Percentiles rank a stretch among this genome's conserved stretches.
Evolutionary conservation across 1,284 basidiomycete genomes (phyloP).

Genomic region (Naganishia liquefaciens): DNA sequence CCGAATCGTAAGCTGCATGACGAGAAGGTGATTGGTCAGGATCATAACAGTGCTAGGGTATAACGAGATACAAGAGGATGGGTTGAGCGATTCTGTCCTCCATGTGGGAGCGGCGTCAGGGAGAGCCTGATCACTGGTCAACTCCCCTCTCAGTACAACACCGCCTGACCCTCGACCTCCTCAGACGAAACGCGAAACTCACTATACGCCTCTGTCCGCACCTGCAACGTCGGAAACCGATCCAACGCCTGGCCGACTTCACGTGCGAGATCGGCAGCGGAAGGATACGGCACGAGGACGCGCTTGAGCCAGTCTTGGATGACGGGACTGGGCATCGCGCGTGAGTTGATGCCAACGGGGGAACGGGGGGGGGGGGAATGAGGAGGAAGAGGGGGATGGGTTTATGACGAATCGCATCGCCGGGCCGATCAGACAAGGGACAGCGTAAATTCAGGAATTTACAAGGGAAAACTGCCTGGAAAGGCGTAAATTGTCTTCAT

Average conservation of each 20-base stretch:
- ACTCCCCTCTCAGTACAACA: too few species aligned
- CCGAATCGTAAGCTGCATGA: slow-evolving; percentile 81
- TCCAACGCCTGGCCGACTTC: slow-evolving; percentile 70
- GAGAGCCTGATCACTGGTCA: too few species aligned
- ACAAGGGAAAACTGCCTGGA: too few species aligned
- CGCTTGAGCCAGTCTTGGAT: slow-evolving; percentile 68
- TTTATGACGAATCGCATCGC: slow-evolving; percentile 2
- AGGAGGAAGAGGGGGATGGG: neutral
- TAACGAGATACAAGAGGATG: too few species aligned
- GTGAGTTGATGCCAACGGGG: neutral
- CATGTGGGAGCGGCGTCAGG: too few species aligned
- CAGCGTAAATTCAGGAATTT: too few species aligned
- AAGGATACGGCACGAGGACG: slow-evolving; percentile 66
- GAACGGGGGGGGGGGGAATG: neutral
- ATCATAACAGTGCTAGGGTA: too few species aligned
- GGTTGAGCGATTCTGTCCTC: too few species aligned
- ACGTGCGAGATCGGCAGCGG: slow-evolving; percentile 61
- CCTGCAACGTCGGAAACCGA: slow-evolving; percentile 67
- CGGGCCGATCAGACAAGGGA: too few species aligned
- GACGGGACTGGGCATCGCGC: slow-evolving; percentile 8
- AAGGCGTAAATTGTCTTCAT: too few species aligned
- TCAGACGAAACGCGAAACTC: slow-evolving; percentile 41
- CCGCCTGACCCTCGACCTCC: neutral
- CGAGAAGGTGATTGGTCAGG: slow-evolving; percentile 1
- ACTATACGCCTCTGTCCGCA: slow-evolving; percentile 94